Percentiles rank a stretch among this genome's conserved stretches.
phyloP scores from a whole-genome alignment of 441 rosid genomes.

The Macaranga tanarius region DNA sequence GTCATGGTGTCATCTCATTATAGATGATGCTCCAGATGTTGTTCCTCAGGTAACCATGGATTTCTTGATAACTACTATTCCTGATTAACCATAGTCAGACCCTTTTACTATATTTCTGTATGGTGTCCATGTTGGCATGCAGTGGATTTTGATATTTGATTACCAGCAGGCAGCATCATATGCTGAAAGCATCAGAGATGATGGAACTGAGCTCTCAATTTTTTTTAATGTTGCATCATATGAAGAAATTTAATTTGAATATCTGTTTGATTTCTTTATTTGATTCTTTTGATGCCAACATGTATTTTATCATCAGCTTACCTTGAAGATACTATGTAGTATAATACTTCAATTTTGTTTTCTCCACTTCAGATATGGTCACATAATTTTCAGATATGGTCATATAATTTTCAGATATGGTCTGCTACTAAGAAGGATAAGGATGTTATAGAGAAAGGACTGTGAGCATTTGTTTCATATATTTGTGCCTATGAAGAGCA shows the following conservation, averaged over 20 bases:
- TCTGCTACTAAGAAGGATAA: slow-evolving; percentile 72
- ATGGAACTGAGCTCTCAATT: not conserved
- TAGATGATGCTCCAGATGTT: slow-evolving; percentile 55
- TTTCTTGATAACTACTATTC: too few species aligned
- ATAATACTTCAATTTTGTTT: not conserved
- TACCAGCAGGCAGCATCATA: not conserved
- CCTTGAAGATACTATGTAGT: not conserved
- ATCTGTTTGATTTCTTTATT: not conserved
- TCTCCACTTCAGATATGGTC: slow-evolving; percentile 14
- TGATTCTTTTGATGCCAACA: not conserved
- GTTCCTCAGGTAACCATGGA: slow-evolving; percentile 76
- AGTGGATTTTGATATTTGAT: not conserved
- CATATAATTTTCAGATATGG: slow-evolving; percentile 53
- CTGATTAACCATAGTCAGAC: slow-evolving; percentile 20
- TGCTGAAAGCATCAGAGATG: not conserved
- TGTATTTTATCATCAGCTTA: not conserved
- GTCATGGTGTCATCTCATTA: slow-evolving; percentile 52
- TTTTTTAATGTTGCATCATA: not conserved
- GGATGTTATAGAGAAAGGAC: slow-evolving; percentile 87
- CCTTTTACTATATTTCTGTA: not conserved
- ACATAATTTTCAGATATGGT: slow-evolving; percentile 6
- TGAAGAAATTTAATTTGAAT: not conserved
- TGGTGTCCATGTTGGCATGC: not conserved
- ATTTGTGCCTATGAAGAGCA: slow-evolving; percentile 89
- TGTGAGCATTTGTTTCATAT: slow-evolving; percentile 80